phyloP scores from a whole-genome alignment of 352 stramenopile species.

The Pythium brachiatum region DNA sequence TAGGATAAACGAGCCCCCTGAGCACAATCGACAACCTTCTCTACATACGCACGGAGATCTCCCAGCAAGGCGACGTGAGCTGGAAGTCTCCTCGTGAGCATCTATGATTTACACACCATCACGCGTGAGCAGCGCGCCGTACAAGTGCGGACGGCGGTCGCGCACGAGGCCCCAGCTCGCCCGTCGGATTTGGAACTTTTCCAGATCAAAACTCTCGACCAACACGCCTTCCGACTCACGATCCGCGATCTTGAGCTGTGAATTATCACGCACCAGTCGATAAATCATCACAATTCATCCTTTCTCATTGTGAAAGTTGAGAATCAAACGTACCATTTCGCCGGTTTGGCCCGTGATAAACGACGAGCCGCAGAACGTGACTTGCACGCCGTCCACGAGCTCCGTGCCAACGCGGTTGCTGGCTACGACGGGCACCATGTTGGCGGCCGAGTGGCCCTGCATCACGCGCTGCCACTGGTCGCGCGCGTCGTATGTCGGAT shows the following conservation, averaged over 20 bases:
- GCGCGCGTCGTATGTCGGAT: constrained; percentile 81
- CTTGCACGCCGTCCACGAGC: constrained; percentile 70
- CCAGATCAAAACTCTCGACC: constrained; percentile 82
- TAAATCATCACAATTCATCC: not conserved
- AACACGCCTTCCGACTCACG: constrained; percentile 85
- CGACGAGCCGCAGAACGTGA: constrained; percentile 91
- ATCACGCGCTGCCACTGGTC: constrained; percentile 92
- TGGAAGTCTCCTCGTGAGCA: not conserved
- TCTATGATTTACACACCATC: constrained; percentile 46
- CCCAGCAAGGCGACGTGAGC: no score
- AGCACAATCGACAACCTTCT: not conserved
- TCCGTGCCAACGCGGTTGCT: constrained; percentile 89
- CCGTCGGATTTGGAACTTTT: constrained; percentile 84
- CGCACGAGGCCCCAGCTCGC: constrained; percentile 86
- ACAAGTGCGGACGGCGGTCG: constrained; percentile 85
- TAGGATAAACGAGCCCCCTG: not conserved
- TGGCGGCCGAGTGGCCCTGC: constrained; percentile 88
- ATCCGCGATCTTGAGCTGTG: constrained; percentile 82
- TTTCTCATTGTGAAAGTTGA: not conserved
- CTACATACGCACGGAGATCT: not conserved
- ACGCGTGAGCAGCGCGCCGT: constrained; percentile 73
- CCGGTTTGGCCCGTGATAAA: constrained; percentile 92
- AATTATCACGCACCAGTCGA: constrained; percentile 2
- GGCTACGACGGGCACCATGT: constrained; percentile 89
- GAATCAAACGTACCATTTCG: constrained; percentile 61